Evolutionary conservation across 768 basidiomycete genomes (phyloP), one percentile per base, ranked within the genome.

Genomic region (Boletus sp.): DNA sequence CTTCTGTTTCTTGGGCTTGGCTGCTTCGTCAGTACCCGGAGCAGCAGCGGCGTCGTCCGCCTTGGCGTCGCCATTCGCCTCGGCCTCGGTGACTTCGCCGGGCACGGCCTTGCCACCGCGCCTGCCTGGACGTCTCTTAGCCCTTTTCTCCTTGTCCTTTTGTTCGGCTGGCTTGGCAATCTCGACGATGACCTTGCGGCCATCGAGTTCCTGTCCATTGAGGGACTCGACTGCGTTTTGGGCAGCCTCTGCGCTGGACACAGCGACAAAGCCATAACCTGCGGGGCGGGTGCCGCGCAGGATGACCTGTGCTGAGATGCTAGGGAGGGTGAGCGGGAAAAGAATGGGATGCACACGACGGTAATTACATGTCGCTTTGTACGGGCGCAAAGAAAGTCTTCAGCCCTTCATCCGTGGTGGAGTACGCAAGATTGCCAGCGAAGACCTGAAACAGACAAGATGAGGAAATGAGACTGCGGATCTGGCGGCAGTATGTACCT

Each of bases 371-470:
- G 76, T 92, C 92, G 79, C 77, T 83, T 75, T 83, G 80, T 71
- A 92, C 87, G 72, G 89, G 89, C 75, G 82, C 88, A 82, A 95
- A 96, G 82, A 96, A 89, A 75, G 90, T 79, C 87, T 85, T 90
- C 79, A 96, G 88, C 85, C 90, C 90, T 77, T 92, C 89, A 82
- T 93, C 91, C 81, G 89, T 92, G 65, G 91, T 93, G 71, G 86
- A 80, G 77, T 94, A 96, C 80, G 92, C 85, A 81, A 96, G 92
- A 79, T 96, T 96, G 67, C 94, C 94, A 71, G 87, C 91, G 75
- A 95, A 95, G 80, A 94, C 90, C 92, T 94, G 66, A 20, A 48
- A 49, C 50, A 58, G 30, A 37, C 18, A 32, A 44, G 55, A 58
- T 50, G 45, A 59, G 57, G 61, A 49, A 57, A 47, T 11, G 65